Evolutionary conservation across 2,329 filamentous ascomycete species (phyloP).

Genomic region (Furcasterigmium furcatum): DNA sequence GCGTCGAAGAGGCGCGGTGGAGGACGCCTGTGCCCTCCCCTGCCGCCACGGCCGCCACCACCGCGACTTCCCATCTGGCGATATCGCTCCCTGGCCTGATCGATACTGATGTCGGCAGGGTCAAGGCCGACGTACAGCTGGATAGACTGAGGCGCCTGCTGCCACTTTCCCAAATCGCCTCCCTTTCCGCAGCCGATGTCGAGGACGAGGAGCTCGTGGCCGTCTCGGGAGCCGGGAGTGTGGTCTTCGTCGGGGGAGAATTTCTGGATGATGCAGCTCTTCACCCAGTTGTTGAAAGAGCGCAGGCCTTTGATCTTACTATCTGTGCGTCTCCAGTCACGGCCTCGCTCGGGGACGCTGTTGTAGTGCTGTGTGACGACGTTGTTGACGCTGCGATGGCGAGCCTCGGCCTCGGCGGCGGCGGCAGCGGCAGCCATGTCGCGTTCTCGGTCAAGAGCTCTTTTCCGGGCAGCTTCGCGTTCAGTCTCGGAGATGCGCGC

Average conservation of each 20-base stretch:
- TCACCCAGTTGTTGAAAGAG: slow-evolving; percentile 98
- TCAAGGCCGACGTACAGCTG: slow-evolving; percentile 92
- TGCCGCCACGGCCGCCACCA: slow-evolving; percentile 52
- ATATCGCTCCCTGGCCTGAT: slow-evolving; percentile 85
- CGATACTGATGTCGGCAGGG: slow-evolving; percentile 87
- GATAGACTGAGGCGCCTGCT: slow-evolving; percentile 87
- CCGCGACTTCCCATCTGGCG: slow-evolving; percentile 63
- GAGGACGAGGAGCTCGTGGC: slow-evolving; percentile 71
- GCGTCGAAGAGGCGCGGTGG: slow-evolving; percentile 70
- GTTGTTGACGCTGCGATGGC: slow-evolving; percentile 63
- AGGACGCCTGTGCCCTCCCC: slow-evolving; percentile 45
- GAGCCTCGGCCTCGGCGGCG: slow-evolving; percentile 31
- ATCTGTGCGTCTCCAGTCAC: slow-evolving; percentile 92
- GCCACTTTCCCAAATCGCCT: slow-evolving; percentile 93
- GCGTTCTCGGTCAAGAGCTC: slow-evolving; percentile 54
- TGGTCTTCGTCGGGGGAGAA: slow-evolving; percentile 82
- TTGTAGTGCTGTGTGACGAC: slow-evolving; percentile 95
- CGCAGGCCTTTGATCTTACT: slow-evolving; percentile 93
- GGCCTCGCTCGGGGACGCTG: slow-evolving; percentile 85
- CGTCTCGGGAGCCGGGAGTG: slow-evolving; percentile 56
- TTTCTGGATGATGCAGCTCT: slow-evolving; percentile 95
- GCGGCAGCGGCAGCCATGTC: slow-evolving; percentile 32
- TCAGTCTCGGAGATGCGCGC: slow-evolving; percentile 66
- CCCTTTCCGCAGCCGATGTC: slow-evolving; percentile 98
- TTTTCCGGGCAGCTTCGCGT: slow-evolving; percentile 63